These are phyloP conservation scores for Colletotrichum zoysiae DNA, from an alignment of 2,329 filamentous ascomycete genomes.

Conservation along the genomic window DNA sequence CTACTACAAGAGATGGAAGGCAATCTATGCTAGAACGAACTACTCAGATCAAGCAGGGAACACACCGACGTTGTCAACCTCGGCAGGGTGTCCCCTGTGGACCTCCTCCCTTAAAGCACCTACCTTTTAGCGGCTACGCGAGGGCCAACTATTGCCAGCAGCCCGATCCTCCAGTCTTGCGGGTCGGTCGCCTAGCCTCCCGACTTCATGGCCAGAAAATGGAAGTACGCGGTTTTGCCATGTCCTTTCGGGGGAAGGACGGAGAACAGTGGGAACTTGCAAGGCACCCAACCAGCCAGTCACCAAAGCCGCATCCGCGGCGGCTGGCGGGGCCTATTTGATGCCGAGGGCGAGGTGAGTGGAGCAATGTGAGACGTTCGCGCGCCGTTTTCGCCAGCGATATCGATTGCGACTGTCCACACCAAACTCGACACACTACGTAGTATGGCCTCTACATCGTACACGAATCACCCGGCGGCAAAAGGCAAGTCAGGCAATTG, in stretches of 20 bases:
- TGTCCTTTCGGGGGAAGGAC: constrained; percentile 35
- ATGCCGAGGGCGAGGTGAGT: constrained; percentile 26
- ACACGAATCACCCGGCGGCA: neutral
- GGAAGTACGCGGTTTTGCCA: constrained; percentile 25
- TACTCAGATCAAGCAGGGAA: constrained; percentile 22
- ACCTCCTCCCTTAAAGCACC: constrained; percentile 3
- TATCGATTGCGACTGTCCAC: neutral
- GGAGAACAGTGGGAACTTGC: constrained; percentile 21
- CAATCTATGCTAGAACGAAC: constrained; percentile 24
- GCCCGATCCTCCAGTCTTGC: constrained; percentile 14
- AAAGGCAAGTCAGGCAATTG: neutral
- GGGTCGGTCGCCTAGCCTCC: constrained; percentile 19
- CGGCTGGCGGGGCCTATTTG: constrained; percentile 15
- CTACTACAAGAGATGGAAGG: constrained; percentile 17
- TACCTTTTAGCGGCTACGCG: neutral
- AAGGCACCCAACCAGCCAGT: constrained; percentile 20
- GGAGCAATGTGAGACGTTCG: constrained; percentile 22
- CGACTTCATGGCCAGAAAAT: constrained; percentile 18
- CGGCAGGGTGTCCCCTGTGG: constrained; percentile 7
- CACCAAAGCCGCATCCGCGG: constrained; percentile 25
- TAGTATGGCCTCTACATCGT: neutral
- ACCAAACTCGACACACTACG: neutral
- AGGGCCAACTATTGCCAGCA: constrained; percentile 18
- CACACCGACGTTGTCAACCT: constrained; percentile 15
- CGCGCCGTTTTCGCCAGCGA: constrained; percentile 23